These are phyloP conservation scores for Cercospora sp. DNA, from an alignment of 2,329 filamentous ascomycete genomes.

Conservation along the genomic window DNA sequence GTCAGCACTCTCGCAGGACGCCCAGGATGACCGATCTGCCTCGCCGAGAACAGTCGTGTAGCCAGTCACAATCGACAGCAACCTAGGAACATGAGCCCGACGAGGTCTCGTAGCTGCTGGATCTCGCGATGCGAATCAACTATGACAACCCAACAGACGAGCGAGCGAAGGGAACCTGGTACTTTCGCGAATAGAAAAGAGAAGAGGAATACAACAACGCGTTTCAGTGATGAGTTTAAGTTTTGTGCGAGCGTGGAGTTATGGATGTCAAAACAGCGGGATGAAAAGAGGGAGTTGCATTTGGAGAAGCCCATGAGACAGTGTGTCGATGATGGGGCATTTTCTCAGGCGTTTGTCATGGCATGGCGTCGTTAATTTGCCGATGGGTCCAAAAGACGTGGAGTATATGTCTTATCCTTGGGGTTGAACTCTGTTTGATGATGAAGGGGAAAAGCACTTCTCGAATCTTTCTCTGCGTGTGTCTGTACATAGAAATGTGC, in stretches of 20 bases:
- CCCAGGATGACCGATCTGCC: not conserved
- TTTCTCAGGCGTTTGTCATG: not conserved
- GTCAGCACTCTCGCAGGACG: not conserved
- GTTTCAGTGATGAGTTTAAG: not conserved
- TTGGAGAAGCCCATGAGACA: constrained; percentile 1
- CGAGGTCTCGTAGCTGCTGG: not conserved
- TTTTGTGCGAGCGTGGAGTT: constrained; percentile 1
- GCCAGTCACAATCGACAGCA: not conserved
- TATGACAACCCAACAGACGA: not conserved
- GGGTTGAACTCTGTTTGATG: not conserved
- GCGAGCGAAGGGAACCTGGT: not conserved
- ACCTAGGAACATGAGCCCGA: not conserved
- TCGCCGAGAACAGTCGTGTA: constrained; percentile 4
- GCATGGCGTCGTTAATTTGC: not conserved
- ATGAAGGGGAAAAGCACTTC: not conserved
- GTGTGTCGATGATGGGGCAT: constrained; percentile 11
- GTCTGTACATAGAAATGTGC: not conserved
- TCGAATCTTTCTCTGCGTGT: not conserved
- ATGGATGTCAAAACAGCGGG: not conserved
- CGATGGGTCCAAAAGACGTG: not conserved
- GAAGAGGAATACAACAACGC: not conserved
- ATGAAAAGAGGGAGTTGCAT: not conserved
- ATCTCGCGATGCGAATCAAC: not conserved
- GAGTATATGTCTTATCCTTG: not conserved
- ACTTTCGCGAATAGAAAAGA: not conserved